Conservation (phyloP, 2,329 filamentous ascomycete species). For the Beauveria asiatica region DNA sequence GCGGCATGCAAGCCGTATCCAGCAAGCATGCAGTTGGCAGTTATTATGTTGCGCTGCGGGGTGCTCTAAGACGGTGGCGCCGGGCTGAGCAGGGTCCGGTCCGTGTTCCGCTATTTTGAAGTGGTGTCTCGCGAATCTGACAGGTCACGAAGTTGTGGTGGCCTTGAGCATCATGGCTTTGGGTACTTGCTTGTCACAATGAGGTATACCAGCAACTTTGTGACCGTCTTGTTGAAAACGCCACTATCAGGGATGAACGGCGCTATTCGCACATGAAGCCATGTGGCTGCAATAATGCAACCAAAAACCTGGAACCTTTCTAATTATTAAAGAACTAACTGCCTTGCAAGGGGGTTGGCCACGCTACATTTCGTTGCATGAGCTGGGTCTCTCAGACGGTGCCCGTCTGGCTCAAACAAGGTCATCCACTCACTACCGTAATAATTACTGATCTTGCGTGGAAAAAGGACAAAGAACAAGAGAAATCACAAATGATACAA, state of each 20-base stretch:
- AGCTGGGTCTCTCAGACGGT: neutral
- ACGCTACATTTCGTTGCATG: neutral
- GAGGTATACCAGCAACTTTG: neutral
- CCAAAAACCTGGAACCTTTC: neutral
- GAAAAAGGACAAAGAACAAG: neutral
- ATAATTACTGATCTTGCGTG: neutral
- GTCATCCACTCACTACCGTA: neutral
- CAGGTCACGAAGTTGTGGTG: neutral
- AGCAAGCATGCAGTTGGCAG: no score
- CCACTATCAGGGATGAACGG: neutral
- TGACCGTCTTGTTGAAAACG: neutral
- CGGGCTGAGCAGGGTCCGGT: slow-evolving; percentile 8
- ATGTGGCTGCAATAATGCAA: slow-evolving; percentile 1
- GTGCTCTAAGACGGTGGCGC: slow-evolving; percentile 5
- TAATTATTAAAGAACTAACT: neutral
- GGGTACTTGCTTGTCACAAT: neutral
- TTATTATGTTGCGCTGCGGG: neutral
- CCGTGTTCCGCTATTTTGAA: slow-evolving; percentile 4
- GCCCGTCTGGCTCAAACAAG: neutral
- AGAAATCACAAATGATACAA: neutral
- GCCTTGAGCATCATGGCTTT: neutral
- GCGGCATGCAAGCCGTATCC: neutral
- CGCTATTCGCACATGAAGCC: neutral
- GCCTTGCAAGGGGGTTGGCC: neutral
- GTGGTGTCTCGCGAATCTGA: slow-evolving; percentile 8